Percentiles rank a stretch among this genome's conserved stretches.
These are phyloP conservation scores for Fraxinus platypoda DNA, from an alignment of 305 asterid genomes.

Conservation along the genomic window DNA sequence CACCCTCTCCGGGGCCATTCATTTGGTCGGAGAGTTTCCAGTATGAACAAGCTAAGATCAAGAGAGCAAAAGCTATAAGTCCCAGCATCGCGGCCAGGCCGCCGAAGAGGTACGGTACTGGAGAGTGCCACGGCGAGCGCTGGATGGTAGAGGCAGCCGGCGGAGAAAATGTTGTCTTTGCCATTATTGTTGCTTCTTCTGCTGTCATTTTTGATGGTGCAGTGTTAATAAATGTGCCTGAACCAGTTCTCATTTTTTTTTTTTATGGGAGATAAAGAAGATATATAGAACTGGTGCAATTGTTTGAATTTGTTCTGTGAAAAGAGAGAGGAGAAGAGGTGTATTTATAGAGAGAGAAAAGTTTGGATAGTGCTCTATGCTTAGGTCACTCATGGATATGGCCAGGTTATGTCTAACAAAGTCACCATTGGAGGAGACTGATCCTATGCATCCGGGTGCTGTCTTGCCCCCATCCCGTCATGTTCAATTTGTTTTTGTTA, in stretches of 20 bases:
- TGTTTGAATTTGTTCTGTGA: neutral
- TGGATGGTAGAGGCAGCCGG: conserved; percentile 19
- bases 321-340: neutral
- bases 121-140: conserved; percentile 39
- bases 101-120: conserved; percentile 44
- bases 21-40: conserved; percentile 36
- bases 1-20: conserved; percentile 15
- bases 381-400: conserved; percentile 16
- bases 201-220: conserved; percentile 5
- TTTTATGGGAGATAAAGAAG: neutral
- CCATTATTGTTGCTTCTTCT: neutral
- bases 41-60: conserved; percentile 42
- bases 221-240: neutral
- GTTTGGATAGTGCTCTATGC: neutral
- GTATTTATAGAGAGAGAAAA: conserved; percentile 18
- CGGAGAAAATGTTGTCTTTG: conserved; percentile 21
- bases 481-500: neutral
- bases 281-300: neutral
- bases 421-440: neutral
- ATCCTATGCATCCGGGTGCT: neutral
- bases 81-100: conserved; percentile 44
- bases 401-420: conserved; percentile 2
- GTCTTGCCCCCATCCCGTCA: neutral
- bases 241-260: conserved; percentile 16
- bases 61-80: conserved; percentile 38